Evolutionary conservation across 1,284 basidiomycete species (phyloP), one percentile per base, ranked within the genome.

Genomic region (Austropuccinia psidii): DNA sequence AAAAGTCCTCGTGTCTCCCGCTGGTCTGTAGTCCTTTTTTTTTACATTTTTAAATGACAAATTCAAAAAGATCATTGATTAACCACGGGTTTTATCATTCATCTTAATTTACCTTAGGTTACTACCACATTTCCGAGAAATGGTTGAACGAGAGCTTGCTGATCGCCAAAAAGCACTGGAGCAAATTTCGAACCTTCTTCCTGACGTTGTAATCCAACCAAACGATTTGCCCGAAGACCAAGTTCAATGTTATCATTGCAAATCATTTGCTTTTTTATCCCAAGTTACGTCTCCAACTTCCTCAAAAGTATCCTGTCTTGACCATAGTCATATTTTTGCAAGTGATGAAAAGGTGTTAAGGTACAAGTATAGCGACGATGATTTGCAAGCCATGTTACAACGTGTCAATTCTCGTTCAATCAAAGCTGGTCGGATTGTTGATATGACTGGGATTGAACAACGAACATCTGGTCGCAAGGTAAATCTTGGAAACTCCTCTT

Each of bases 221-320:
- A 85, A 87, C 77, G 94, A 97, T 80, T 86, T 87, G 9, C 84
- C 88, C 5, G 96, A 98, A 75, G 70, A 73, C 57, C 91, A 97
- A 80, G 95, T 95, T 81, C 93, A 97, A 81, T 99, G 96, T 85
- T 83, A 85, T 67, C 84, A 90, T 78, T 98, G 96, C 88, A 95
- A 96, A 80, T 86, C 86, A 13, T 96, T 97, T 82, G 94, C 91
- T 82, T 98, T 97, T 82, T 87, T 99, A 29, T 74, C 85, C 39
- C 79, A 88, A 75, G 87, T 95, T 43, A 73, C 61, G 24, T 73
- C 37, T 11, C 35, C 50, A 11, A 27, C 19, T 2, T 62, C 21
- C 47, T 19, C 52, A 27, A 64, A 65, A 13, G 70, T 73, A 45
- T 87, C 89, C 1, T 99, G 96, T 80, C 86, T 91, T 66, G 89